These are phyloP conservation scores for Colletotrichum tamarilloi DNA, from an alignment of 2,329 filamentous ascomycete species.

Conservation along the genomic window DNA sequence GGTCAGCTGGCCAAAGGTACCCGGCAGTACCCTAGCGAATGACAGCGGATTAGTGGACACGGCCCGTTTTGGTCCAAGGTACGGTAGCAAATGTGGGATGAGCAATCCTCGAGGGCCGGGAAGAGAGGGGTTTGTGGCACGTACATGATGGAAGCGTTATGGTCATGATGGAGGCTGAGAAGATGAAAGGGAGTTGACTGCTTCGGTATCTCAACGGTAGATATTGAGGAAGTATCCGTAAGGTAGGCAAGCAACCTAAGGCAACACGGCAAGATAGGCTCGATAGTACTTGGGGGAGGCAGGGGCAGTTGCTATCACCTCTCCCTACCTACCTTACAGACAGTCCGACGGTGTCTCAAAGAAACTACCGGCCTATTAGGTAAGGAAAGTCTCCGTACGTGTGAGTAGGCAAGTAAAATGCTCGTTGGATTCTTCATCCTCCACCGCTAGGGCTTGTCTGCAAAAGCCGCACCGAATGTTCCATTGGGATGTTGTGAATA, in stretches of 20 bases:
- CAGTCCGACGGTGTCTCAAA: too few relatives aligned
- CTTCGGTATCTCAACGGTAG: neutral
- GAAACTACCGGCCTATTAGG: neutral
- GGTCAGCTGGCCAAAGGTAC: conserved; percentile 28
- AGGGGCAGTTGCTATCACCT: too few relatives aligned
- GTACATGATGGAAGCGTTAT: neutral
- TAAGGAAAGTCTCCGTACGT: neutral
- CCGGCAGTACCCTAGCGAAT: conserved; percentile 14
- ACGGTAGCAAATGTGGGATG: conserved; percentile 15
- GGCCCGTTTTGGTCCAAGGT: conserved; percentile 15
- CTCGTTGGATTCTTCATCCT: neutral
- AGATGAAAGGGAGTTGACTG: neutral
- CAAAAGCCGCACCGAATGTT: neutral
- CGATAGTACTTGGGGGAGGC: too few relatives aligned
- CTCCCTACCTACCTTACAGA: too few relatives aligned
- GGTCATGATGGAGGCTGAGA: neutral
- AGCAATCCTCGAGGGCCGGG: neutral
- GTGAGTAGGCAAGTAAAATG: neutral
- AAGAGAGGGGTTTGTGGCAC: neutral
- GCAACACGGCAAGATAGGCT: too few relatives aligned
- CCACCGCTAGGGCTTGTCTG: neutral
- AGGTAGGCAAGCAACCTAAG: too few relatives aligned
- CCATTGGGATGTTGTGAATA: neutral
- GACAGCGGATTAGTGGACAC: conserved; percentile 19
- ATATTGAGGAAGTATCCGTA: too few relatives aligned